Evolutionary conservation across 257 asterid genomes (phyloP).

Genomic region (Petrea volubilis): DNA sequence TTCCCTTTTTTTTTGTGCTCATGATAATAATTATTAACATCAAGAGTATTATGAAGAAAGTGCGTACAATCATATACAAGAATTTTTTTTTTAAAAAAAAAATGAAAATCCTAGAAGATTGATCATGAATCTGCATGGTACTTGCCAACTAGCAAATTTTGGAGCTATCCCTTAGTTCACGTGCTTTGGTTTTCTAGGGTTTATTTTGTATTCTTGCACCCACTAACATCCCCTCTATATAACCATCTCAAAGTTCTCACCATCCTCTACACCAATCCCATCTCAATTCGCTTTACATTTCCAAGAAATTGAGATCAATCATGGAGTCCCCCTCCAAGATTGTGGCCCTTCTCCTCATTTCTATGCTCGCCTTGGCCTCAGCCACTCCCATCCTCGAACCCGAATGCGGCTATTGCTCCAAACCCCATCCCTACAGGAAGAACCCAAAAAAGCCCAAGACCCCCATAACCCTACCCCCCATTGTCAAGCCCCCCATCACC

Average conservation of each 20-base stretch:
- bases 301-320: neutral
- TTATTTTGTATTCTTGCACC: constrained; percentile 30
- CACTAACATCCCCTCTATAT: constrained; percentile 29
- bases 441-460: constrained; percentile 4
- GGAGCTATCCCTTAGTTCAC: constrained; percentile 56
- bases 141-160: constrained; percentile 61
- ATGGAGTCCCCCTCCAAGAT: constrained; percentile 22
- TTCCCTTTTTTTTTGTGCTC: no score
- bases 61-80: no score
- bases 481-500: constrained; percentile 24
- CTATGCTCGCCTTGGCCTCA: constrained; percentile 46
- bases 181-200: constrained; percentile 44
- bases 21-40: no score
- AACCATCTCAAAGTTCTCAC: neutral
- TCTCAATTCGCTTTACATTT: neutral
- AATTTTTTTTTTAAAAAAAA: no score
- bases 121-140: constrained; percentile 24
- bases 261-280: neutral
- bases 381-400: constrained; percentile 45
- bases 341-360: constrained; percentile 35
- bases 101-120: neutral
- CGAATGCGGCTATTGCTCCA: constrained; percentile 49
- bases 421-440: constrained; percentile 41
- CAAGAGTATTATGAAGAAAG: no score
- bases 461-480: constrained; percentile 19